These are phyloP conservation scores for Boletellus deceptivus DNA, from an alignment of 1,284 basidiomycete genomes.

Conservation along the genomic window DNA sequence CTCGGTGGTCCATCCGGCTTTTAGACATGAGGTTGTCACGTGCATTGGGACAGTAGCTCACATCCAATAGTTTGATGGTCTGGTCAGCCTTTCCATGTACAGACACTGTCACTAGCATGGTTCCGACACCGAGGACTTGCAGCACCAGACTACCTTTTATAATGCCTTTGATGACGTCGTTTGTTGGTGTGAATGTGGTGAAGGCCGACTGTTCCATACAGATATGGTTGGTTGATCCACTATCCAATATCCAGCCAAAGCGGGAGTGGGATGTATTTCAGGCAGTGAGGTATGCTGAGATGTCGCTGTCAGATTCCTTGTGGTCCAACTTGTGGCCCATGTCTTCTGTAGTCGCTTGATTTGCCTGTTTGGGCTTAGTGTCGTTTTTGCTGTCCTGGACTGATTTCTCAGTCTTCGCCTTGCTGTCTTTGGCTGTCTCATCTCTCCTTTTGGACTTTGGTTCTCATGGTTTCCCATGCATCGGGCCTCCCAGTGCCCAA, in stretches of 20 bases:
- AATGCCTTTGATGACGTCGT: constrained; percentile 9
- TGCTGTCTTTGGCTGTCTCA: too few relatives aligned
- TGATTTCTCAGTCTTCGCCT: neutral
- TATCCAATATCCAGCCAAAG: constrained; percentile 11
- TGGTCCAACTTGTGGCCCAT: neutral
- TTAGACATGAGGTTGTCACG: constrained; percentile 12
- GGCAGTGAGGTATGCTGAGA: neutral
- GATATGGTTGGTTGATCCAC: constrained; percentile 10
- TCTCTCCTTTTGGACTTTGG: neutral
- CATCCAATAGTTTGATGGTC: constrained; percentile 7
- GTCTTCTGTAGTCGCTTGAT: neutral
- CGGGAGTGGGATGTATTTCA: neutral
- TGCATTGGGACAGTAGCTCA: constrained; percentile 15
- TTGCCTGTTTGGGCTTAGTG: neutral
- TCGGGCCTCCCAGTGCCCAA: neutral
- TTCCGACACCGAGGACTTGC: neutral
- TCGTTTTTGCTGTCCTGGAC: neutral
- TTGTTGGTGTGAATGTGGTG: constrained; percentile 3
- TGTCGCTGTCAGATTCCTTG: neutral
- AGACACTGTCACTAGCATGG: constrained; percentile 1
- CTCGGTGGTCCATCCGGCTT: constrained; percentile 5
- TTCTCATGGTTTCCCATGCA: neutral
- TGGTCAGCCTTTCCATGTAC: neutral
- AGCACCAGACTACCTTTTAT: constrained; percentile 8
- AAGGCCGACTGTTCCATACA: constrained; percentile 7